These are phyloP conservation scores for Arachis hypogaea DNA, from an alignment of 306 rosid genomes.

Conservation along the genomic window DNA sequence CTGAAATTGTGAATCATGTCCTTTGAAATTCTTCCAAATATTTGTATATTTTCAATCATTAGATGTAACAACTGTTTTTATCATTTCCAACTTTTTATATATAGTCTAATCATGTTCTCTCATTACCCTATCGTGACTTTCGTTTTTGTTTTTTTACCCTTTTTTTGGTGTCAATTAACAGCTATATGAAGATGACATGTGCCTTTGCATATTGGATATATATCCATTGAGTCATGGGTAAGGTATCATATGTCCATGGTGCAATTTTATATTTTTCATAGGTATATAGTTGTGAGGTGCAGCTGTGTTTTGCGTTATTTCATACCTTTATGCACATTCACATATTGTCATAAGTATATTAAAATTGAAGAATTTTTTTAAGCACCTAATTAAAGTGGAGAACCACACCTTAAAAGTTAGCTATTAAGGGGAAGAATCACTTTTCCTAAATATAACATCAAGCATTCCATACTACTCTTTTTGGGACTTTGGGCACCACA, in stretches of 20 bases:
- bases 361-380: neutral
- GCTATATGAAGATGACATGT: constrained; percentile 86
- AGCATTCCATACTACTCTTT: too few relatives aligned
- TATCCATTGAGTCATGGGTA: constrained; percentile 95
- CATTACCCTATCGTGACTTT: constrained; percentile 28
- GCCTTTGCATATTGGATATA: constrained; percentile 86
- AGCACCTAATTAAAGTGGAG: too few relatives aligned
- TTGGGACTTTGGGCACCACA: too few relatives aligned
- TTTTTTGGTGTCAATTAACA: constrained; percentile 47
- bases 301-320: constrained; percentile 24
- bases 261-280: constrained; percentile 33
- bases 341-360: constrained; percentile 8
- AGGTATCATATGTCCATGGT: constrained; percentile 66
- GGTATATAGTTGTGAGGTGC: constrained; percentile 13
- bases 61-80: constrained; percentile 10
- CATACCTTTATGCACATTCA: constrained; percentile 9
- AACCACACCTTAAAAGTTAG: too few relatives aligned
- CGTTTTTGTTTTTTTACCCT: constrained; percentile 3
- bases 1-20: constrained; percentile 25
- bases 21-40: constrained; percentile 24
- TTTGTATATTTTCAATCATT: neutral
- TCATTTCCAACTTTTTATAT: constrained; percentile 1
- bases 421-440: too few relatives aligned
- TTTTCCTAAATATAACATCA: too few relatives aligned
- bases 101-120: constrained; percentile 25